phyloP scores from a whole-genome alignment of 805 yeast genomes.

The Blastobotrys peoriensis region DNA sequence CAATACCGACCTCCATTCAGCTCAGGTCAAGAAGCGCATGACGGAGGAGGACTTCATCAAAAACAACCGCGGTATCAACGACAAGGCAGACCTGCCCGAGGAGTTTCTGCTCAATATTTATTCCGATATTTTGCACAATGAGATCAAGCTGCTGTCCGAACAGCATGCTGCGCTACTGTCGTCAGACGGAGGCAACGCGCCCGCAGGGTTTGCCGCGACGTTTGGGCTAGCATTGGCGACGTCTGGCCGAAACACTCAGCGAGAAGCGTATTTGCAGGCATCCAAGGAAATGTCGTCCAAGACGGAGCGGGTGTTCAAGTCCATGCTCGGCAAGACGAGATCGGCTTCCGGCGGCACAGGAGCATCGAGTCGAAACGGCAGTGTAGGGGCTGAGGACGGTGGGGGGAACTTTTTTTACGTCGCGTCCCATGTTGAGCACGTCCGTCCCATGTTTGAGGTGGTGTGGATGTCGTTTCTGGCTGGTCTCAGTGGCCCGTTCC shows the following conservation, averaged over 20 bases:
- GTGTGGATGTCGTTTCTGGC: slow-evolving; percentile 97
- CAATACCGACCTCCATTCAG: slow-evolving; percentile 90
- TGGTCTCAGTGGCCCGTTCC: slow-evolving; percentile 89
- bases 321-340: slow-evolving; percentile 42
- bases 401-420: slow-evolving; percentile 49
- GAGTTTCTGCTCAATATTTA: slow-evolving; percentile 65
- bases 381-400: slow-evolving; percentile 7
- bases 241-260: slow-evolving; percentile 50
- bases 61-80: slow-evolving; percentile 90
- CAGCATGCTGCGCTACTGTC: slow-evolving; percentile 86
- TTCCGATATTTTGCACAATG: slow-evolving; percentile 73
- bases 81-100: slow-evolving; percentile 74
- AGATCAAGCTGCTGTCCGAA: slow-evolving; percentile 86
- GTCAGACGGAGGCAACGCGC: slow-evolving; percentile 38
- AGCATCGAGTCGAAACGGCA: slow-evolving; percentile 8
- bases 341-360: neutral
- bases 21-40: slow-evolving; percentile 83
- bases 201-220: slow-evolving; percentile 27
- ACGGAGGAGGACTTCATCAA: slow-evolving; percentile 76
- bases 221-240: slow-evolving; percentile 44
- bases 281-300: slow-evolving; percentile 86
- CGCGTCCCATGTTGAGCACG: slow-evolving; percentile 85
- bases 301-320: slow-evolving; percentile 76
- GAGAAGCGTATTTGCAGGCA: slow-evolving; percentile 87
- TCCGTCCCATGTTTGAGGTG: slow-evolving; percentile 86